Evolutionary conservation across 2,329 filamentous ascomycete species (phyloP).

Genomic region (Cladosporium sp.): DNA sequence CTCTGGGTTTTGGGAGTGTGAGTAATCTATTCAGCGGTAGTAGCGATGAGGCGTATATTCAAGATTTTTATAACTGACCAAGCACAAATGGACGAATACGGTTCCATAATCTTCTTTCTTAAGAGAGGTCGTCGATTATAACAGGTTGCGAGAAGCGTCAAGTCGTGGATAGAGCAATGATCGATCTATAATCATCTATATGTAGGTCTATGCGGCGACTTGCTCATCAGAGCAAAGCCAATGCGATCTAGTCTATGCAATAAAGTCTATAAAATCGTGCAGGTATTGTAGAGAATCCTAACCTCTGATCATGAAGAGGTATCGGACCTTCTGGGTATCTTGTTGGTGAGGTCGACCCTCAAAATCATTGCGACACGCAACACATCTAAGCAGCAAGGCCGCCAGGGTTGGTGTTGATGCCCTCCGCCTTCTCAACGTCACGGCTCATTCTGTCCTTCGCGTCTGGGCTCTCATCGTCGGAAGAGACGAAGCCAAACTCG

Average conservation of each 20-base stretch:
- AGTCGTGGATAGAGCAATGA: not conserved
- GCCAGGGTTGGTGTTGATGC: constrained; percentile 18
- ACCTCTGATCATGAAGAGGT: constrained; percentile 6
- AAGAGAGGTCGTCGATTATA: too few species aligned
- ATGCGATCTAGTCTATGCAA: constrained; percentile 3
- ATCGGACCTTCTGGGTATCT: constrained; percentile 14
- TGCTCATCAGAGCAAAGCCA: not conserved
- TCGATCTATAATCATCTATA: not conserved
- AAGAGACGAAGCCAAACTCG: constrained; percentile 36
- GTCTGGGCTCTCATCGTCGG: constrained; percentile 30
- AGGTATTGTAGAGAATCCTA: not conserved
- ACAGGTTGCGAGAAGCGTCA: too few species aligned
- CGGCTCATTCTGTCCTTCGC: constrained; percentile 2
- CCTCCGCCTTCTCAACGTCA: constrained; percentile 17
- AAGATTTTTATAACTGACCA: not conserved
- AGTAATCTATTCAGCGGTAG: not conserved
- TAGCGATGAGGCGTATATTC: not conserved
- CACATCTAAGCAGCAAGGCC: constrained; percentile 9
- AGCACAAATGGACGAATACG: not conserved
- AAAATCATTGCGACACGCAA: not conserved
- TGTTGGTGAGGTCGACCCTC: constrained; percentile 2
- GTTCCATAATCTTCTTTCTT: too few species aligned
- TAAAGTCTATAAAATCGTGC: constrained; percentile 4
- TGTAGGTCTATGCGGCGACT: not conserved
- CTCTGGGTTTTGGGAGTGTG: too few species aligned